These are phyloP conservation scores for Laburnicola sp. DNA, from an alignment of 2,329 filamentous ascomycete genomes.

Conservation along the genomic window DNA sequence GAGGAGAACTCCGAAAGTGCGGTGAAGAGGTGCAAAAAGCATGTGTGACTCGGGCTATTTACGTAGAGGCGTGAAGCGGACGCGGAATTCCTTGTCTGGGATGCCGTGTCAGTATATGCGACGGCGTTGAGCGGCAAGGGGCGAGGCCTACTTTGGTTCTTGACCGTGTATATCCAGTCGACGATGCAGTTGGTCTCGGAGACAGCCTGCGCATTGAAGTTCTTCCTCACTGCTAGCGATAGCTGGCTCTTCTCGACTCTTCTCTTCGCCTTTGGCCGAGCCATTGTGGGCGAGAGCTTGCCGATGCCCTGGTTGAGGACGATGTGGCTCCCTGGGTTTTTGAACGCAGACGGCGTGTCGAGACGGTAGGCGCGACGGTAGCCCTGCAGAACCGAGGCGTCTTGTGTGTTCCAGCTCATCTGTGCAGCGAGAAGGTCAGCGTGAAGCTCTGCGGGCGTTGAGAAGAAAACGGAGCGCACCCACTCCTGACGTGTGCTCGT, in stretches of 20 bases:
- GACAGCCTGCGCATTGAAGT: constrained; percentile 79
- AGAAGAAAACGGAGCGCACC: constrained; percentile 19
- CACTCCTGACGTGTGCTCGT: constrained; percentile 40
- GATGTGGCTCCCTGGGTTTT: constrained; percentile 52
- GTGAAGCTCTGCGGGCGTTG: constrained; percentile 10
- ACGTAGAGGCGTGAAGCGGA: constrained; percentile 48
- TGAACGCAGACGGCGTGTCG: constrained; percentile 70
- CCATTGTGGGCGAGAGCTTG: constrained; percentile 74
- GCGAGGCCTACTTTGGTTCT: constrained; percentile 55
- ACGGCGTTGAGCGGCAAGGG: background rate
- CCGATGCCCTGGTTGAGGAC: constrained; percentile 65
- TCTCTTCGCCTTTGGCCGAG: constrained; percentile 63
- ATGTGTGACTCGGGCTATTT: constrained; percentile 28
- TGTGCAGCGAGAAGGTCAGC: constrained; percentile 28
- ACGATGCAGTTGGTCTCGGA: constrained; percentile 83
- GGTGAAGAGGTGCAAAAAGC: constrained; percentile 19
- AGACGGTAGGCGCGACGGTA: constrained; percentile 77
- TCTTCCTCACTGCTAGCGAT: constrained; percentile 72
- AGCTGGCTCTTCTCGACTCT: constrained; percentile 73
- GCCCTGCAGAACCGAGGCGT: constrained; percentile 68
- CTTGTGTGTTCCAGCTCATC: constrained; percentile 69
- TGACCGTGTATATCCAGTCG: constrained; percentile 73
- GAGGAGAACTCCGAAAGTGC: constrained; percentile 37
- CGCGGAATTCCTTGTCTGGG: constrained; percentile 52
- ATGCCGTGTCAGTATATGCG: constrained; percentile 8